A percentile compares a stretch with the other conserved stretches of the same genome.
These are phyloP conservation scores for Nematodospora anomalae DNA, from an alignment of 1,139 yeast species.

Conservation along the genomic window DNA sequence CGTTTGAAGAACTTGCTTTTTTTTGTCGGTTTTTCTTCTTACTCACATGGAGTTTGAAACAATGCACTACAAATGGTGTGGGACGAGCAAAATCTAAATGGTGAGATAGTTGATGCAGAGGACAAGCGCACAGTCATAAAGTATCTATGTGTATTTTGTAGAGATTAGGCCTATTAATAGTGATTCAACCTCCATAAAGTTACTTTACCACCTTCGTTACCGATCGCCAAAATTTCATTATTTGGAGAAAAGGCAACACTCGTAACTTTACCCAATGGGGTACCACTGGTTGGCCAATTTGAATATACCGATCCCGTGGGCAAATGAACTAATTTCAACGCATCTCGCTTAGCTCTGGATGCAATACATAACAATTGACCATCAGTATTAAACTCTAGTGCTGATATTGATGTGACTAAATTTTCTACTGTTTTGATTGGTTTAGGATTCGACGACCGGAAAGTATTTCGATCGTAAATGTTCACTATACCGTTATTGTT, in stretches of 20 bases:
- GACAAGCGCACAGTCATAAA: neutral
- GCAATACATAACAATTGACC: slow-evolving; percentile 89
- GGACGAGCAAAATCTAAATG: neutral
- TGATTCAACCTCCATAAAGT: slow-evolving; percentile 89
- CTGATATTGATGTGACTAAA: slow-evolving; percentile 76
- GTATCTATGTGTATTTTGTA: neutral
- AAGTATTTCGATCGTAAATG: slow-evolving; percentile 62
- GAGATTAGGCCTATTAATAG: no score
- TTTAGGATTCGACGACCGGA: slow-evolving; percentile 16
- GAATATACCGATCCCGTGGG: slow-evolving; percentile 85
- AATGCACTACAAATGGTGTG: neutral
- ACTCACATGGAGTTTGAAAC: neutral
- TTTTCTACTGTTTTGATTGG: slow-evolving; percentile 72
- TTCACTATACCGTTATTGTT: slow-evolving; percentile 87
- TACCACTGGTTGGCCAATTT: slow-evolving; percentile 97
- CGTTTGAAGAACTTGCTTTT: neutral
- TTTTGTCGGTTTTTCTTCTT: slow-evolving; percentile 4
- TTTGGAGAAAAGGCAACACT: slow-evolving; percentile 79
- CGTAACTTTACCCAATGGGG: slow-evolving; percentile 93
- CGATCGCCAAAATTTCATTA: slow-evolving; percentile 81
- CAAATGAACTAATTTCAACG: slow-evolving; percentile 80
- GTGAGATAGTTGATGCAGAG: neutral
- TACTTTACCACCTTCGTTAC: slow-evolving; percentile 88
- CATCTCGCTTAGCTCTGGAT: slow-evolving; percentile 82
- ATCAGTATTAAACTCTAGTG: slow-evolving; percentile 75